Evolutionary conservation across 2,329 filamentous ascomycete species (phyloP).

Genomic region (Botrytis aclada): DNA sequence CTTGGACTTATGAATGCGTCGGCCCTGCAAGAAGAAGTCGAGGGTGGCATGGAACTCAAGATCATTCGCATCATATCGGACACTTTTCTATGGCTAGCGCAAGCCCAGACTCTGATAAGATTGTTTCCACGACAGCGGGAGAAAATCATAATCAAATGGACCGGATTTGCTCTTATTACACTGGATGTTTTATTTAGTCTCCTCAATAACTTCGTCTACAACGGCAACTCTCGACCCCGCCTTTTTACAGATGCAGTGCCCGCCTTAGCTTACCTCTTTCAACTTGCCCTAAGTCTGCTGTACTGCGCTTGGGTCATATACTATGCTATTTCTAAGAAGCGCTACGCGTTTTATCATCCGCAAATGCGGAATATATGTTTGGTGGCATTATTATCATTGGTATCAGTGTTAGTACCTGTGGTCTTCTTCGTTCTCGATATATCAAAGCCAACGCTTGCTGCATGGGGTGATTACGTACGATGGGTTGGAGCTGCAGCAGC

Average conservation of each 20-base stretch:
- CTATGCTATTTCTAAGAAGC: slow-evolving; percentile 67
- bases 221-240: slow-evolving; percentile 59
- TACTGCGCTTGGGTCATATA: slow-evolving; percentile 75
- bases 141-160: slow-evolving; percentile 98
- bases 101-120: slow-evolving; percentile 93
- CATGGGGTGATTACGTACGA: slow-evolving; percentile 73
- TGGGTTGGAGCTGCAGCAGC: slow-evolving; percentile 74
- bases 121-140: slow-evolving; percentile 95
- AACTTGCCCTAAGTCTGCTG: slow-evolving; percentile 65
- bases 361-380: slow-evolving; percentile 70
- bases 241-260: slow-evolving; percentile 88
- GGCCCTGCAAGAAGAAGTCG: slow-evolving; percentile 71
- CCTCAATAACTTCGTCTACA: slow-evolving; percentile 77
- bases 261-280: slow-evolving; percentile 70
- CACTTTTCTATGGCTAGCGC: slow-evolving; percentile 94
- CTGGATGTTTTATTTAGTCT: slow-evolving; percentile 89
- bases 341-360: slow-evolving; percentile 68
- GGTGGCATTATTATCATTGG: slow-evolving; percentile 62
- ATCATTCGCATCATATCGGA: slow-evolving; percentile 91
- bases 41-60: slow-evolving; percentile 81
- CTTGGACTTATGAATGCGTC: slow-evolving; percentile 76
- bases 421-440: slow-evolving; percentile 75
- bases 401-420: slow-evolving; percentile 66
- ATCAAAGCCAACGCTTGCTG: slow-evolving; percentile 64
- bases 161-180: slow-evolving; percentile 88